Percentiles rank a stretch among this genome's conserved stretches.
phyloP scores from a whole-genome alignment of 352 stramenopile genomes.

The Globisporangium paroecandrum region DNA sequence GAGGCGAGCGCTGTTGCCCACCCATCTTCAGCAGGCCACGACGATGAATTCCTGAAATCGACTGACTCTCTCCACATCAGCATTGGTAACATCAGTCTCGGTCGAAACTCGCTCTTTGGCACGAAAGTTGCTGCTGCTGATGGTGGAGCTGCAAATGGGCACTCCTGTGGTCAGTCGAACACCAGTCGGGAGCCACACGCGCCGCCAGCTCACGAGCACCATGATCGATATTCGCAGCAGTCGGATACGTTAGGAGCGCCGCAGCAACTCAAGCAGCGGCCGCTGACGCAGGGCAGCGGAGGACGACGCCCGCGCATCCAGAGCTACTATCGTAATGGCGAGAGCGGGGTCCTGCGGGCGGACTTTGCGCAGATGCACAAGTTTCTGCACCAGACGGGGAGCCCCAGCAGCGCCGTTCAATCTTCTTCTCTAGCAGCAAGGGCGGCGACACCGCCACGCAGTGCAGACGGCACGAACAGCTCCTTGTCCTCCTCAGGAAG shows the following conservation, averaged over 20 bases:
- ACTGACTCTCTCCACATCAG: constrained; percentile 35
- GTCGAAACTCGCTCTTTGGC: constrained; percentile 49
- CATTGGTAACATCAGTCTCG: constrained; percentile 63
- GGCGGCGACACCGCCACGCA: constrained; percentile 1
- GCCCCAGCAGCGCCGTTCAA: background rate
- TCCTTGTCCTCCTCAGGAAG: background rate
- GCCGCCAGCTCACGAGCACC: background rate
- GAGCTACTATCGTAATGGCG: constrained; percentile 22
- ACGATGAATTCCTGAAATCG: background rate
- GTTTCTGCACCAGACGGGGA: constrained; percentile 55
- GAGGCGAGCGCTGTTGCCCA: constrained; percentile 10
- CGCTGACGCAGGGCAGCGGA: constrained; percentile 41
- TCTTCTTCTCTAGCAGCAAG: background rate
- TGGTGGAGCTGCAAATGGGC: constrained; percentile 18
- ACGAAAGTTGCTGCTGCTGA: constrained; percentile 20
- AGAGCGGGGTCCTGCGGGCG: constrained; percentile 18
- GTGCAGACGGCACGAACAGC: background rate
- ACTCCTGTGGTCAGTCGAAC: background rate
- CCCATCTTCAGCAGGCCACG: background rate
- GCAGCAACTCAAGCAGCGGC: constrained; percentile 30
- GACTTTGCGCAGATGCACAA: constrained; percentile 71
- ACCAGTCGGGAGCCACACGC: constrained; percentile 10
- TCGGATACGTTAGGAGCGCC: background rate
- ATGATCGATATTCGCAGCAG: background rate
- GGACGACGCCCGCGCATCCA: constrained; percentile 31